Percentiles rank a stretch among this genome's conserved stretches.
Evolutionary conservation across 257 asterid genomes (phyloP).

Genomic region (Nicotiana sylvestris): DNA sequence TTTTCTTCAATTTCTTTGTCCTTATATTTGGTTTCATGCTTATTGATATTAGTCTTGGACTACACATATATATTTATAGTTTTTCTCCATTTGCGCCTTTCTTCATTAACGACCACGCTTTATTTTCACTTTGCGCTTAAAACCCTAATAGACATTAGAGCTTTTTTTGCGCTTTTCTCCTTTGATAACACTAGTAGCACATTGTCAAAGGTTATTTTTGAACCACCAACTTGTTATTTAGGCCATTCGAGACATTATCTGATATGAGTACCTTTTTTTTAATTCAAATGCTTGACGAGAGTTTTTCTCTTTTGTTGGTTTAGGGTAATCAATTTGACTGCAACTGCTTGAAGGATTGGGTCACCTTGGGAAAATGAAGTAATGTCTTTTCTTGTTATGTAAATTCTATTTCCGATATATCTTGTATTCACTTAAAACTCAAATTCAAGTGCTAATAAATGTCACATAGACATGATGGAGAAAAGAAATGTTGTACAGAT

Average conservation of each 20-base stretch:
- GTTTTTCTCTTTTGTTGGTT: background rate
- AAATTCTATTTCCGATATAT: background rate
- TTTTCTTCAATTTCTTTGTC: too few relatives aligned
- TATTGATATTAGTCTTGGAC: too few relatives aligned
- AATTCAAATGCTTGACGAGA: background rate
- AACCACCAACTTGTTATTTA: background rate
- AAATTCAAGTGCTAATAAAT: background rate
- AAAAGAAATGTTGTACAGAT: background rate
- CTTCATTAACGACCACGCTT: too few relatives aligned
- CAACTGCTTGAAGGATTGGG: background rate
- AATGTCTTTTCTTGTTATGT: background rate
- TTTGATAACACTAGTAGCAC: too few relatives aligned
- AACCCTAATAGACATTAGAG: too few relatives aligned
- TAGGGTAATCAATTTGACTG: background rate
- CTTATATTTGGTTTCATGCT: too few relatives aligned
- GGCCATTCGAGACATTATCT: too few relatives aligned
- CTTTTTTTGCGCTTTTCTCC: too few relatives aligned
- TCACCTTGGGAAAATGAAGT: constrained; percentile 4
- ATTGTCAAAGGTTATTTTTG: background rate
- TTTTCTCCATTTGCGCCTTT: too few relatives aligned
- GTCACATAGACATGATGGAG: background rate
- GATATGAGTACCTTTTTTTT: background rate
- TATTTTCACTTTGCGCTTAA: too few relatives aligned
- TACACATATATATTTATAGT: too few relatives aligned
- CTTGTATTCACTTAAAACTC: background rate